phyloP scores from a whole-genome alignment of 2,329 filamentous ascomycete species.

The Grosmannia penicillata region DNA sequence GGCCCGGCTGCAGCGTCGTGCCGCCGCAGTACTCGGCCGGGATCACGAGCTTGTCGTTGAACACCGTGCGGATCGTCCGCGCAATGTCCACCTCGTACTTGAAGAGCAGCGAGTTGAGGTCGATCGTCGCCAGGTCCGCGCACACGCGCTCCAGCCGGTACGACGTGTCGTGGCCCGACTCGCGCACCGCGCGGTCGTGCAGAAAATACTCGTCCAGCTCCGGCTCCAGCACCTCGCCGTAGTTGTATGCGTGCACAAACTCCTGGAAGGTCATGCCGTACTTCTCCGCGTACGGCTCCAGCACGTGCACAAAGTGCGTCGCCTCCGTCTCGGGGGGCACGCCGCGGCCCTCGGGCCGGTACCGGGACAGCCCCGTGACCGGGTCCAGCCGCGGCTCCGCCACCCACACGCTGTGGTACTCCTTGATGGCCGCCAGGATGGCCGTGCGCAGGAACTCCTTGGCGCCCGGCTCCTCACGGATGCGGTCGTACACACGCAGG shows the following conservation, averaged over 20 bases:
- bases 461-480: conserved; percentile 70
- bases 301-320: conserved; percentile 69
- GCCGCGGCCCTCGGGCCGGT: conserved; percentile 68
- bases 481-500: conserved; percentile 81
- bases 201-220: conserved; percentile 91
- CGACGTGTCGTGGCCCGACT: conserved; percentile 92
- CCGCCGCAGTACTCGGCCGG: conserved; percentile 61
- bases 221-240: conserved; percentile 60
- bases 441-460: conserved; percentile 67
- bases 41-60: conserved; percentile 69
- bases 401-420: conserved; percentile 86
- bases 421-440: conserved; percentile 87
- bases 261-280: conserved; percentile 67
- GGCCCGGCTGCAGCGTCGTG: conserved; percentile 45
- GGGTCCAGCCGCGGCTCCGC: conserved; percentile 62
- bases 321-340: conserved; percentile 88
- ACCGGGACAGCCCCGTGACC: conserved; percentile 66
- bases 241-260: conserved; percentile 82
- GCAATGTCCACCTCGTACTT: conserved; percentile 96
- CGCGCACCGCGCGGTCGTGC: conserved; percentile 87
- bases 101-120: conserved; percentile 87
- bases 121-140: conserved; percentile 81
- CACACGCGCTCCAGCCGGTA: conserved; percentile 84
- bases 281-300: conserved; percentile 73
- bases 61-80: conserved; percentile 68